These are phyloP conservation scores for Cenococcum geophilum DNA, from an alignment of 495 filamentous ascomycete species.

Conservation along the genomic window DNA sequence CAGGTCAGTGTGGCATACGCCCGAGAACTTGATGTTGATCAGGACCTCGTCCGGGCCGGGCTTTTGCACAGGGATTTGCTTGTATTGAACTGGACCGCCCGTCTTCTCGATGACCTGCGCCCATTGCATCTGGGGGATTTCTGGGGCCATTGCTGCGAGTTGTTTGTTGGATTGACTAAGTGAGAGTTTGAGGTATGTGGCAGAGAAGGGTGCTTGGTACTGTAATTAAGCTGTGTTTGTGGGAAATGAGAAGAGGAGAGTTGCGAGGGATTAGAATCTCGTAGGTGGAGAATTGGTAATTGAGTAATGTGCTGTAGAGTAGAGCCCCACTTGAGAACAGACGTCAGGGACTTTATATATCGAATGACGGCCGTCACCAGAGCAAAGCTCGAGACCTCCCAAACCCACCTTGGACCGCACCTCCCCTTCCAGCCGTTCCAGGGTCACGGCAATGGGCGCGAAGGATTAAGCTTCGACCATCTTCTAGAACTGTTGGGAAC, in stretches of 20 bases:
- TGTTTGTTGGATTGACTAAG: not conserved
- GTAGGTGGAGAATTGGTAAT: not conserved
- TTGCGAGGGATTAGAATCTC: not conserved
- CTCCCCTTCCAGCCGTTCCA: not conserved
- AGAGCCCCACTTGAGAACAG: not conserved
- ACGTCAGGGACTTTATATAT: not conserved
- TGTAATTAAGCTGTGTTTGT: not conserved
- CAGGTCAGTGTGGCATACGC: conserved; percentile 81
- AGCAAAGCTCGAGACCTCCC: not conserved
- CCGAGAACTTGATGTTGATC: conserved; percentile 85
- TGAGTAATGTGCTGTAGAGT: not conserved
- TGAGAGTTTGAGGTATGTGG: not conserved
- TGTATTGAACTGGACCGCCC: conserved; percentile 68
- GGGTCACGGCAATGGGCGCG: not conserved
- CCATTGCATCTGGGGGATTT: conserved; percentile 72
- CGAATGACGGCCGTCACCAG: not conserved
- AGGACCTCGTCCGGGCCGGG: conserved; percentile 85
- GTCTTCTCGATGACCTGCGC: conserved; percentile 77
- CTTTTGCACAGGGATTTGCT: conserved; percentile 71
- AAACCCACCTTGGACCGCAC: conserved; percentile 5
- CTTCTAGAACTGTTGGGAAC: not conserved
- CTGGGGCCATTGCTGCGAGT: conserved; percentile 25
- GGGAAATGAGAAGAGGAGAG: not conserved
- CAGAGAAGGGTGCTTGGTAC: not conserved
- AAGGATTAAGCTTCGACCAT: conserved; percentile 2